These are phyloP conservation scores for Penicillium pulvis DNA, from an alignment of 495 filamentous ascomycete genomes.

Conservation along the genomic window DNA sequence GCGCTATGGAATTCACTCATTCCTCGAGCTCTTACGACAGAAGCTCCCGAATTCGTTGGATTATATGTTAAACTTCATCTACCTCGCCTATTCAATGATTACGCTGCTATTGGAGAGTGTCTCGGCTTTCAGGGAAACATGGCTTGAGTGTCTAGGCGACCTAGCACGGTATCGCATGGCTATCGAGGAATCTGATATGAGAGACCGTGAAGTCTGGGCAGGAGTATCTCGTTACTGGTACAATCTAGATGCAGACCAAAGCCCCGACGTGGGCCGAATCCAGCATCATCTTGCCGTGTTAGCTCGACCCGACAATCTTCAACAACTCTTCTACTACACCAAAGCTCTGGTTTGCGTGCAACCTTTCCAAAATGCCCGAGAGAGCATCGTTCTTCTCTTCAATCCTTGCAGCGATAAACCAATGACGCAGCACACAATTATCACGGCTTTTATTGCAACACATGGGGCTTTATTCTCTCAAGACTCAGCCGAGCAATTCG, in stretches of 20 bases:
- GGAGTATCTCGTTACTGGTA: slow-evolving; percentile 81
- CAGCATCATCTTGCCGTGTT: slow-evolving; percentile 87
- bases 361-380: slow-evolving; percentile 63
- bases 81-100: slow-evolving; percentile 81
- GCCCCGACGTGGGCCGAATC: slow-evolving; percentile 68
- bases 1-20: slow-evolving; percentile 79
- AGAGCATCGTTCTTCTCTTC: slow-evolving; percentile 72
- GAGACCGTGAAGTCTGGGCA: slow-evolving; percentile 78
- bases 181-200: slow-evolving; percentile 70
- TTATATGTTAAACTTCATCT: slow-evolving; percentile 81
- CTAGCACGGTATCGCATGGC: slow-evolving; percentile 75
- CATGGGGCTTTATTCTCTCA: slow-evolving; percentile 68
- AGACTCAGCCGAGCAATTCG: slow-evolving; percentile 49
- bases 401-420: slow-evolving; percentile 54
- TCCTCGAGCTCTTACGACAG: slow-evolving; percentile 71
- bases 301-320: slow-evolving; percentile 69
- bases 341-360: slow-evolving; percentile 48
- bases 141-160: slow-evolving; percentile 90
- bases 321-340: slow-evolving; percentile 76
- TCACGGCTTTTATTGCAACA: slow-evolving; percentile 60
- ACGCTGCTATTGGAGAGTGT: slow-evolving; percentile 76
- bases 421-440: slow-evolving; percentile 33
- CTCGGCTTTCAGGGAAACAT: slow-evolving; percentile 75
- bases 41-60: slow-evolving; percentile 70
- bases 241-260: slow-evolving; percentile 70